Conservation (phyloP, 192 early-diverging fungal species). For the Bifiguratus adelaidae region DNA sequence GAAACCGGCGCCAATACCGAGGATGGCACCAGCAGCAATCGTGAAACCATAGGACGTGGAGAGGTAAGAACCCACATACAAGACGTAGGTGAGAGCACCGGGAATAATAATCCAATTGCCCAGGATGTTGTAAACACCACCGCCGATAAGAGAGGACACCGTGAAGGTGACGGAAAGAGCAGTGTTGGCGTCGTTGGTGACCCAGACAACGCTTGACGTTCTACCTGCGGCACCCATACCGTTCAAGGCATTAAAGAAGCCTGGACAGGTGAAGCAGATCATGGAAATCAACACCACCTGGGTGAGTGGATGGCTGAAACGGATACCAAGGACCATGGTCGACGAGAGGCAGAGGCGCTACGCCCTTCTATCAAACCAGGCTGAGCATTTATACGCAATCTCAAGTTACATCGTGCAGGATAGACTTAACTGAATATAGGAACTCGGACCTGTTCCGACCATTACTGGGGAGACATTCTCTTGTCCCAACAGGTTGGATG, state of each 20-base stretch:
- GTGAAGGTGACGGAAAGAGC: slow-evolving; percentile 72
- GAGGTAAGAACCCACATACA: slow-evolving; percentile 75
- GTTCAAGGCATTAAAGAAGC: slow-evolving; percentile 55
- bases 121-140: slow-evolving; percentile 67
- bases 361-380: no score
- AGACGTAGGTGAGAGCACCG: slow-evolving; percentile 57
- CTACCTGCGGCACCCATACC: slow-evolving; percentile 11
- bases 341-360: no score
- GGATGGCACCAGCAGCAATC: slow-evolving; percentile 64
- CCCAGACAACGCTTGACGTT: background rate
- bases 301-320: no score
- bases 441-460: no score
- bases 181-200: slow-evolving; percentile 53
- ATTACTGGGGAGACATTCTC: no score
- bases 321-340: no score
- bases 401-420: no score
- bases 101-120: slow-evolving; percentile 60
- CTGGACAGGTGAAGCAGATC: slow-evolving; percentile 29
- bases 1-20: slow-evolving; percentile 77
- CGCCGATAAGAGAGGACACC: slow-evolving; percentile 65
- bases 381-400: no score
- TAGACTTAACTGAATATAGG: no score
- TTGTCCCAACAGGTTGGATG: no score
- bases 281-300: slow-evolving; percentile 24
- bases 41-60: slow-evolving; percentile 43